Evolutionary conservation across 108 stramenopile species (phyloP).

Genomic region (Conticribra weissflogii): DNA sequence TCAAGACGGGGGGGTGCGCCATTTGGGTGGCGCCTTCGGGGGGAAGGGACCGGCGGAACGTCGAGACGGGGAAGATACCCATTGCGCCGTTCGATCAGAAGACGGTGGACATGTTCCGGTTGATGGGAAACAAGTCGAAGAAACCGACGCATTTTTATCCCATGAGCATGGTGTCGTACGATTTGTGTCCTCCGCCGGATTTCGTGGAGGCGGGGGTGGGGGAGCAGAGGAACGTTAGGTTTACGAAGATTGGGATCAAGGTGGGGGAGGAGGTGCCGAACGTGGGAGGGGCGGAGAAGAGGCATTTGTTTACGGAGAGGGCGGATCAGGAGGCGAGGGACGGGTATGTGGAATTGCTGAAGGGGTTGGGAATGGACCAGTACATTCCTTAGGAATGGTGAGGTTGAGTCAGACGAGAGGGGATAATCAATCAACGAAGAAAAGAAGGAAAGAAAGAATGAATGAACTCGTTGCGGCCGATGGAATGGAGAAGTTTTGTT

Average conservation of each 20-base stretch:
- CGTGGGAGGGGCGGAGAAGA: slow-evolving; percentile 73
- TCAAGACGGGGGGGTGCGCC: slow-evolving; percentile 85
- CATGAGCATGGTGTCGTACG: slow-evolving; percentile 93
- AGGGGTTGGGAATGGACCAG: slow-evolving; percentile 49
- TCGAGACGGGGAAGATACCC: slow-evolving; percentile 78
- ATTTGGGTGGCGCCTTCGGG: slow-evolving; percentile 98
- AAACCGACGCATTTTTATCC: slow-evolving; percentile 92
- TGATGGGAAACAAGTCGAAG: slow-evolving; percentile 92
- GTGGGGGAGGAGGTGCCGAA: slow-evolving; percentile 69
- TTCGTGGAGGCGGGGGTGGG: slow-evolving; percentile 82
- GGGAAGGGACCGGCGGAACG: slow-evolving; percentile 91
- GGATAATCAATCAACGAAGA: no score
- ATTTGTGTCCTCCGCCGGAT: slow-evolving; percentile 95
- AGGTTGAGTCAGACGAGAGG: neutral
- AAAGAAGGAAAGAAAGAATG: neutral
- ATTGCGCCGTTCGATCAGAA: slow-evolving; percentile 93
- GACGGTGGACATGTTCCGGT: slow-evolving; percentile 94
- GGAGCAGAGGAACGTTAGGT: slow-evolving; percentile 86
- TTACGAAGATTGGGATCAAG: slow-evolving; percentile 79
- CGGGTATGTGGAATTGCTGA: slow-evolving; percentile 63
- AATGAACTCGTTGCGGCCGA: neutral
- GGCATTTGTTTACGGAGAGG: slow-evolving; percentile 70
- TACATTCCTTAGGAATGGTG: slow-evolving; percentile 26
- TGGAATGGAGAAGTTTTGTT: neutral
- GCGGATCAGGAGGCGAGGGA: slow-evolving; percentile 54